phyloP scores from a whole-genome alignment of 2,329 filamentous ascomycete species.

The Xylaria polymorpha region DNA sequence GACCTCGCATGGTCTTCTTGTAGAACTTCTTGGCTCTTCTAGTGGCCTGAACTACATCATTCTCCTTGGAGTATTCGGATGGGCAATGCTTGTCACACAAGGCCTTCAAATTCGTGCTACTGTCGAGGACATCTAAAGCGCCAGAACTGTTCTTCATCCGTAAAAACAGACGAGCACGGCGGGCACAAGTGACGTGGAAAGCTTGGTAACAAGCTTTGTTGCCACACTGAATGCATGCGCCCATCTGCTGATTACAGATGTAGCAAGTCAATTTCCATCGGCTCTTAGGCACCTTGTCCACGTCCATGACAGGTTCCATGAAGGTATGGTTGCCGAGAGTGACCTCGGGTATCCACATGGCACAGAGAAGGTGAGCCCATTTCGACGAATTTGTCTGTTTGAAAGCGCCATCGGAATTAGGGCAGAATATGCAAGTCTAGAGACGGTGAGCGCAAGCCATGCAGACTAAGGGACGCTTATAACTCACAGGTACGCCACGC shows the following conservation, averaged over 20 bases:
- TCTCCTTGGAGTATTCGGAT: slow-evolving; percentile 85
- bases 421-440: slow-evolving; percentile 96
- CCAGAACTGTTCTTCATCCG: slow-evolving; percentile 97
- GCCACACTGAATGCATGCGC: slow-evolving; percentile 96
- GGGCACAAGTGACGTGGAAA: slow-evolving; percentile 96
- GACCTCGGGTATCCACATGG: slow-evolving; percentile 98
- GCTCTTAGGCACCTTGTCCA: slow-evolving; percentile 95
- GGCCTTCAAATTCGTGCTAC: slow-evolving; percentile 86
- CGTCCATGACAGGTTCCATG: slow-evolving; percentile 98
- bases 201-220: slow-evolving; percentile 98
- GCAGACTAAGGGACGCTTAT: slow-evolving; percentile 36
- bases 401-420: slow-evolving; percentile 96
- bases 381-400: slow-evolving; percentile 97
- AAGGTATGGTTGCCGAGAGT: slow-evolving; percentile 95
- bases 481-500: slow-evolving; percentile 81
- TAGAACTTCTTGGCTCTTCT: slow-evolving; percentile 89
- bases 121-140: slow-evolving; percentile 78
- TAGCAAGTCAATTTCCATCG: slow-evolving; percentile 96
- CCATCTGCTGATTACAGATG: slow-evolving; percentile 97
- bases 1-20: slow-evolving; percentile 86
- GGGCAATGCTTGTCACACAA: slow-evolving; percentile 97
- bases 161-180: slow-evolving; percentile 85
- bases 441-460: slow-evolving; percentile 32
- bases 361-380: slow-evolving; percentile 96
- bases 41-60: slow-evolving; percentile 83